phyloP scores from a whole-genome alignment of 768 basidiomycete genomes.

The Suillus fuscotomentosus region DNA sequence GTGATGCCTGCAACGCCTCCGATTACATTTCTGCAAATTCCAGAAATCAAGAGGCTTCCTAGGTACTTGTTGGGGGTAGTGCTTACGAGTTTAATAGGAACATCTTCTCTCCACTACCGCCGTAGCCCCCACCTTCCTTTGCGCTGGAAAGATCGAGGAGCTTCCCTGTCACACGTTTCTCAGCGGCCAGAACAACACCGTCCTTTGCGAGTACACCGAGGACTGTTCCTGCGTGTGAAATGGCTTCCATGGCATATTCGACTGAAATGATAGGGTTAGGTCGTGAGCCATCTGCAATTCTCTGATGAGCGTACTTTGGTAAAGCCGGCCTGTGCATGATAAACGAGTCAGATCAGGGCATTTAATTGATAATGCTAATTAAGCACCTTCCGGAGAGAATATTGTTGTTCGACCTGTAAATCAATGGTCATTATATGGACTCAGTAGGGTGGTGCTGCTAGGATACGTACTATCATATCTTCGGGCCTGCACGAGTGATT shows the following conservation, averaged over 20 bases:
- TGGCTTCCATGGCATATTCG: conserved; percentile 99
- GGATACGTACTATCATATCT: conserved; percentile 85
- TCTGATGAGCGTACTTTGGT: conserved; percentile 72
- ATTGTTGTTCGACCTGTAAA: conserved; percentile 89
- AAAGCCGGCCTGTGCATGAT: conserved; percentile 71
- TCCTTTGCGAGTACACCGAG: conserved; percentile 90
- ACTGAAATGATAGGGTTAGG: conserved; percentile 46
- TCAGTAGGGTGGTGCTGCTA: conserved; percentile 3
- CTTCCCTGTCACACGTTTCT: conserved; percentile 99
- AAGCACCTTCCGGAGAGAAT: conserved; percentile 95
- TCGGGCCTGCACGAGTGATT: conserved; percentile 56
- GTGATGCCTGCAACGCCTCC: conserved; percentile 95
- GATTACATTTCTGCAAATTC: conserved; percentile 76
- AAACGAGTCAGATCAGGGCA: conserved; percentile 12
- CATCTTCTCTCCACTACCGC: conserved; percentile 98
- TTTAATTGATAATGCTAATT: conserved; percentile 2
- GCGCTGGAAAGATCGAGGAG: conserved; percentile 86
- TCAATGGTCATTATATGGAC: conserved; percentile 17
- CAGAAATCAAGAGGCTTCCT: not conserved
- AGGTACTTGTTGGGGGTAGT: not conserved
- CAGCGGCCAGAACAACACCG: conserved; percentile 88
- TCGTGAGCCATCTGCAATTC: not conserved
- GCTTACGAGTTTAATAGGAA: conserved; percentile 89
- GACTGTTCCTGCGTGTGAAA: conserved; percentile 93
- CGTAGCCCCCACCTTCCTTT: conserved; percentile 81